Evolutionary conservation across 176 grass and related monocot genomes (phyloP).

Genomic region (Aegilops tauschii): DNA sequence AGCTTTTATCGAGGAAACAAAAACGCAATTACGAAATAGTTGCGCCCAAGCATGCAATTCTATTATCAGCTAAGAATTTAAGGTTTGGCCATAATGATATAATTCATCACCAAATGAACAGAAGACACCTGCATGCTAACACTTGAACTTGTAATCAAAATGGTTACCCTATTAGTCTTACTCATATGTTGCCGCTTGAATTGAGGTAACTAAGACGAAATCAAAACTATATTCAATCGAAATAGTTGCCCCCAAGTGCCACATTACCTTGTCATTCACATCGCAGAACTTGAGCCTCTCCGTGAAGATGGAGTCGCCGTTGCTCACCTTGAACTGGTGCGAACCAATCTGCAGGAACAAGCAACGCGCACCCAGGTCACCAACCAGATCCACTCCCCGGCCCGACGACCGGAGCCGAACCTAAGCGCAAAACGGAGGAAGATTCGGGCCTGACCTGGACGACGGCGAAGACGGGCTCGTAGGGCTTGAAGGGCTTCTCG

Average conservation of each 20-base stretch:
- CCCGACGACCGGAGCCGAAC: neutral
- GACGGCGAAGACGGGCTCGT: conserved; percentile 74
- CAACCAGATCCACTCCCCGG: conserved; percentile 12
- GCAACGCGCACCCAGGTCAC: neutral
- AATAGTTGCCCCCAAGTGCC: neutral
- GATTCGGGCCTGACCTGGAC: conserved; percentile 55
- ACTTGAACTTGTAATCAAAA: neutral
- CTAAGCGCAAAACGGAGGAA: neutral
- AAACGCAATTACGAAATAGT: no score
- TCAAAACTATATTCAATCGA: no score
- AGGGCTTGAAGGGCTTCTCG: conserved; percentile 93
- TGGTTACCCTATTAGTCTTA: neutral
- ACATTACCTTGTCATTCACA: conserved; percentile 87
- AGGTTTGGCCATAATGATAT: neutral
- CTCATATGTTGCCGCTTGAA: neutral
- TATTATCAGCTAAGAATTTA: neutral
- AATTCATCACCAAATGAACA: neutral
- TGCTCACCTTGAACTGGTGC: conserved; percentile 99
- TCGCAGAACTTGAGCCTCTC: conserved; percentile 92
- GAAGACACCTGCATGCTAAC: neutral
- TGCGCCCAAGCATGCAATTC: no score
- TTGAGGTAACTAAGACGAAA: no score
- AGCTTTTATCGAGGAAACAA: neutral
- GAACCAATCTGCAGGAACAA: conserved; percentile 73
- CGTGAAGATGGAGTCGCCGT: conserved; percentile 96